Percentiles rank a stretch among this genome's conserved stretches.
These are phyloP conservation scores for Millerozyma acaciae DNA, from an alignment of 805 yeast species.

Conservation along the genomic window DNA sequence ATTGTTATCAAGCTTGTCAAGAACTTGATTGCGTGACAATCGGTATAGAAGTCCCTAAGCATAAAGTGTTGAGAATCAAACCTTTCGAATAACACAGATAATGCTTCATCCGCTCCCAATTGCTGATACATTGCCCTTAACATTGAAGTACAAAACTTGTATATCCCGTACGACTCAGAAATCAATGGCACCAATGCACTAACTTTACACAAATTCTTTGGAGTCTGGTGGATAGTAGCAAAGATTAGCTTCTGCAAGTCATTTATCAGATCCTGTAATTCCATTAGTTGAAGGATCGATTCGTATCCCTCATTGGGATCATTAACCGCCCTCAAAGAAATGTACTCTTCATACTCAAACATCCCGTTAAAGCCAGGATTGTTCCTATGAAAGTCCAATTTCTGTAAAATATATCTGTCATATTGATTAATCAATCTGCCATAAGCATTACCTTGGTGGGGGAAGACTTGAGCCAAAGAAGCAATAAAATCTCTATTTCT, in stretches of 20 bases:
- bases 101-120: slow-evolving; percentile 69
- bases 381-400: slow-evolving; percentile 75
- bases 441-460: slow-evolving; percentile 47
- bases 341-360: slow-evolving; percentile 93
- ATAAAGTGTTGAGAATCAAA: slow-evolving; percentile 69
- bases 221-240: slow-evolving; percentile 60
- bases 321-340: slow-evolving; percentile 78
- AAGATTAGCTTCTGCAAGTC: slow-evolving; percentile 74
- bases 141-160: slow-evolving; percentile 87
- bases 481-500: slow-evolving; percentile 74
- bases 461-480: slow-evolving; percentile 58
- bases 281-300: slow-evolving; percentile 79
- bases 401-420: slow-evolving; percentile 61
- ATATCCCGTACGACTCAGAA: slow-evolving; percentile 88
- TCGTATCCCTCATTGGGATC: slow-evolving; percentile 97
- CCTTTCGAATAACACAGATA: slow-evolving; percentile 68
- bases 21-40: slow-evolving; percentile 79
- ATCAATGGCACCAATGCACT: slow-evolving; percentile 87
- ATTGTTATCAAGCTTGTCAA: slow-evolving; percentile 76
- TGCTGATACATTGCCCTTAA: slow-evolving; percentile 78
- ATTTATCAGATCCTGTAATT: slow-evolving; percentile 78
- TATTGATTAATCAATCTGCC: slow-evolving; percentile 76
- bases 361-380: slow-evolving; percentile 93
- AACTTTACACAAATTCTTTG: slow-evolving; percentile 69
- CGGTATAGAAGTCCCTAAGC: slow-evolving; percentile 81